Percentiles rank a stretch among this genome's conserved stretches.
Conservation (phyloP, 1,284 basidiomycete species). For the Ganoderma boninense region DNA sequence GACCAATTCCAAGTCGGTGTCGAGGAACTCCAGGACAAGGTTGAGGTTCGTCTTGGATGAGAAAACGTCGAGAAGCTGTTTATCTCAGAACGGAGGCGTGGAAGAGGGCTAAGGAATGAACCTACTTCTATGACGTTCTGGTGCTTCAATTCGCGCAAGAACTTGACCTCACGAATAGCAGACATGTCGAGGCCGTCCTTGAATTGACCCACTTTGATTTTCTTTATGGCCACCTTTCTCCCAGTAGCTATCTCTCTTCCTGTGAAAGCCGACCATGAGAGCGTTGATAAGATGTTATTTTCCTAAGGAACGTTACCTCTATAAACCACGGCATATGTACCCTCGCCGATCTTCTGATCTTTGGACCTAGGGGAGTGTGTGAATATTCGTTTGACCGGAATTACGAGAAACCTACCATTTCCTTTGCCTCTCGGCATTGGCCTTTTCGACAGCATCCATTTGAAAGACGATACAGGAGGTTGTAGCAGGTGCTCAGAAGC, state of each 20-base stretch:
- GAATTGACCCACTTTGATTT: constrained; percentile 96
- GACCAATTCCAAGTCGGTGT: constrained; percentile 97
- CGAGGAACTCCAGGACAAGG: constrained; percentile 96
- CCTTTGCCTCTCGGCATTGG: constrained; percentile 73
- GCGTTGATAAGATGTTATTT: no score
- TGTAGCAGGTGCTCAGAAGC: neutral
- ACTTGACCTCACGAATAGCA: constrained; percentile 98
- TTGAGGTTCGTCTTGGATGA: constrained; percentile 97
- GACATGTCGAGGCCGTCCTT: constrained; percentile 99
- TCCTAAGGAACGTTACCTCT: constrained; percentile 60
- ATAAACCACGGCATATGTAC: constrained; percentile 98
- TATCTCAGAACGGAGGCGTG: neutral
- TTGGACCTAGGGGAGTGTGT: constrained; percentile 65
- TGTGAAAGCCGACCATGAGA: constrained; percentile 35
- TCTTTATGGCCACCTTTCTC: constrained; percentile 94
- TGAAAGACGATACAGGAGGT: neutral
- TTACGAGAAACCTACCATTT: constrained; percentile 60
- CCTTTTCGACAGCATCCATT: constrained; percentile 83
- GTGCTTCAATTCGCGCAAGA: constrained; percentile 92
- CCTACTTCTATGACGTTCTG: constrained; percentile 93
- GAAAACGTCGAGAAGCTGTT: constrained; percentile 94
- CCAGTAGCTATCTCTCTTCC: constrained; percentile 76
- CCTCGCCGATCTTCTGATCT: constrained; percentile 93
- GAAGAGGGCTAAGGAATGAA: neutral
- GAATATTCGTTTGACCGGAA: neutral